Base-by-base conservation (phyloP, 179 eudicot species). In the Silene vulgaris region DNA sequence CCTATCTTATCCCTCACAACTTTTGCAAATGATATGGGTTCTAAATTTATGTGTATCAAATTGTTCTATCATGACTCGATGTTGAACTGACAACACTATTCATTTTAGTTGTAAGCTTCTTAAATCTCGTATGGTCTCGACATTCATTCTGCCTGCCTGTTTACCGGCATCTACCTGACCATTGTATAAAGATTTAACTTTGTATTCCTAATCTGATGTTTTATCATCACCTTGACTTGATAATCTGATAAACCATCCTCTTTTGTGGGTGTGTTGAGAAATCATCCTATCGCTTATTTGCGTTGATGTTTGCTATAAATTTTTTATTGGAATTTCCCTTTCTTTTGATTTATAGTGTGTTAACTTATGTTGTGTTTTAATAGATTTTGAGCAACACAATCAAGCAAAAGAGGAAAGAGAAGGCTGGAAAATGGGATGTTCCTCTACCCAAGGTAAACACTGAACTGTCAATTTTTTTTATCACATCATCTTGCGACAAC, bases 351-450 rank as follows among this genome's bases (percentile, higher is more conserved):
- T 40, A 5, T 7, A 14, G 37, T 17, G 35, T 5, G 3, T 14
- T 69, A 76, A 45, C 28, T 9, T 20, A 17, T 50, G 3, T 16
- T 74, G 50, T 66, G 14, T 61, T 73, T 61, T 5, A 75, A 80
- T 79, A 94, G 97, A 88, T 91, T 74, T 81, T 92, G 78, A 92
- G 97, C 90, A 90, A 94, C 85, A 89, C 97, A 26, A 85, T 94
- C 75, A 94, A 94, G 84, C 98, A 94, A 76, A 94, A 94, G 88
- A 89, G 97, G 80, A 94, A 92, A 77, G 98, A 94, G 78, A 94
- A 86, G 85, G 96, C 97, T 78, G 98, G 97, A 50, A 94, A 92
- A 79, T 94, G 98, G 98, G 95, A 92, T 20, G 98, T 94, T 81
- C 98, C 98, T 76, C 82, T 94, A 62, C 99, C 97, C 52, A 94